phyloP scores from a whole-genome alignment of 2,329 filamentous ascomycete genomes.

The Berkeleyomyces basicola region DNA sequence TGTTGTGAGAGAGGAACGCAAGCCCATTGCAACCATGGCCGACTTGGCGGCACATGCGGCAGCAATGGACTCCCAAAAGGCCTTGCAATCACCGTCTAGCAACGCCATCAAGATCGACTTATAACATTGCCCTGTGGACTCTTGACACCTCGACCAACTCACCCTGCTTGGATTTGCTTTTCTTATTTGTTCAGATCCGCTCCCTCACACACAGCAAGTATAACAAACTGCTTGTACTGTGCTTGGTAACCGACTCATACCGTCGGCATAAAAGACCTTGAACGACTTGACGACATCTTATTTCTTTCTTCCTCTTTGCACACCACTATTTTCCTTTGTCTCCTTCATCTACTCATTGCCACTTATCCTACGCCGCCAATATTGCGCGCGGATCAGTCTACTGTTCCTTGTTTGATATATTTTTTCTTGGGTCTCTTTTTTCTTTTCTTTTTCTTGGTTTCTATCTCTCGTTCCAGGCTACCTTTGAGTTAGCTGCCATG shows the following conservation, averaged over 20 bases:
- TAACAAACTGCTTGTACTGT: background rate
- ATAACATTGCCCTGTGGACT: too few relatives aligned
- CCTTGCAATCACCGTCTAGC: background rate
- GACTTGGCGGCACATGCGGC: background rate
- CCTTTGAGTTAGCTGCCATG: background rate
- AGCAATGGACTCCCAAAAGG: background rate
- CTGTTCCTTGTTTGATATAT: constrained; percentile 5
- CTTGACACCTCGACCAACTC: too few relatives aligned
- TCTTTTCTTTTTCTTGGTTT: background rate
- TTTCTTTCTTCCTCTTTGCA: constrained; percentile 5
- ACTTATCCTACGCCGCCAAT: background rate
- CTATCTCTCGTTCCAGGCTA: background rate
- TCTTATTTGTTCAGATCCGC: constrained; percentile 2
- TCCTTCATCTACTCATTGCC: background rate
- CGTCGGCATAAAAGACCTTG: constrained; percentile 9
- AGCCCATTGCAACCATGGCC: constrained; percentile 3
- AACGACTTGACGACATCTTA: constrained; percentile 11
- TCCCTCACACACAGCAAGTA: background rate
- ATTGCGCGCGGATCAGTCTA: background rate
- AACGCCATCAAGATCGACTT: background rate
- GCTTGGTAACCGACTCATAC: background rate
- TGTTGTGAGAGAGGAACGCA: background rate
- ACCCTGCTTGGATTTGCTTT: constrained; percentile 2
- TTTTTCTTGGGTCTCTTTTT: constrained; percentile 2
- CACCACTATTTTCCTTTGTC: background rate